phyloP scores from a whole-genome alignment of 768 basidiomycete genomes.

The Mycena indigotica region DNA sequence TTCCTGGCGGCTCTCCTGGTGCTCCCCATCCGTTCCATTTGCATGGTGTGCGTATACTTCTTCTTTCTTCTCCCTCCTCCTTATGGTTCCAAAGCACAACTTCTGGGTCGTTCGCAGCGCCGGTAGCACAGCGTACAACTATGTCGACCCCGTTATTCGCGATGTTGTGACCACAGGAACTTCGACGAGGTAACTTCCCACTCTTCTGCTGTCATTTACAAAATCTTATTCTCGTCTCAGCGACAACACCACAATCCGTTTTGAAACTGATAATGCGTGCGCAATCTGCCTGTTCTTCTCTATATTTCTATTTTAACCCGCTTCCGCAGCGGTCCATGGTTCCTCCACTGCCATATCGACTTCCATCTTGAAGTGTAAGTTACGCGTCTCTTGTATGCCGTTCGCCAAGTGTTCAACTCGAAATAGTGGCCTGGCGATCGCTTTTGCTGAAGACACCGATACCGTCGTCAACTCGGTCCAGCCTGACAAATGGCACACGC shows the following conservation, averaged over 20 bases:
- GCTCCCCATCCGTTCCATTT: slow-evolving; percentile 22
- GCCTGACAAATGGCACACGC: slow-evolving; percentile 8
- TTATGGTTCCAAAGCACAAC: slow-evolving; percentile 23
- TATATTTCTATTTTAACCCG: slow-evolving; percentile 24
- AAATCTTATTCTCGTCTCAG: slow-evolving; percentile 28
- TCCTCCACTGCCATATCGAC: slow-evolving; percentile 20
- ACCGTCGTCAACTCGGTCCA: slow-evolving; percentile 11
- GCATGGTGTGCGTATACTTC: slow-evolving; percentile 13
- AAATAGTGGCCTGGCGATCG: slow-evolving; percentile 9
- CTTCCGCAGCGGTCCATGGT: not conserved
- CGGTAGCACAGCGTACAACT: slow-evolving; percentile 30
- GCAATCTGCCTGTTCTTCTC: slow-evolving; percentile 30
- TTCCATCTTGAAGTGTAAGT: slow-evolving; percentile 34
- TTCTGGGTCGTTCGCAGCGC: slow-evolving; percentile 35
- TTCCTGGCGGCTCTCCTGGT: slow-evolving; percentile 25
- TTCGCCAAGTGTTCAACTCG: not conserved
- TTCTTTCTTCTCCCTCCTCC: not conserved
- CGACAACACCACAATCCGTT: slow-evolving; percentile 48
- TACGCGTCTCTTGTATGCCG: not conserved
- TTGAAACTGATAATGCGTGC: slow-evolving; percentile 60
- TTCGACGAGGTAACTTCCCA: not conserved
- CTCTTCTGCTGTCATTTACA: not conserved
- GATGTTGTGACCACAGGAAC: slow-evolving; percentile 39
- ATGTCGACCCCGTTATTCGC: slow-evolving; percentile 46
- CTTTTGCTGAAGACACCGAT: slow-evolving; percentile 14